These are phyloP conservation scores for Aciculosporium take DNA, from an alignment of 2,329 filamentous ascomycete species.

Conservation along the genomic window DNA sequence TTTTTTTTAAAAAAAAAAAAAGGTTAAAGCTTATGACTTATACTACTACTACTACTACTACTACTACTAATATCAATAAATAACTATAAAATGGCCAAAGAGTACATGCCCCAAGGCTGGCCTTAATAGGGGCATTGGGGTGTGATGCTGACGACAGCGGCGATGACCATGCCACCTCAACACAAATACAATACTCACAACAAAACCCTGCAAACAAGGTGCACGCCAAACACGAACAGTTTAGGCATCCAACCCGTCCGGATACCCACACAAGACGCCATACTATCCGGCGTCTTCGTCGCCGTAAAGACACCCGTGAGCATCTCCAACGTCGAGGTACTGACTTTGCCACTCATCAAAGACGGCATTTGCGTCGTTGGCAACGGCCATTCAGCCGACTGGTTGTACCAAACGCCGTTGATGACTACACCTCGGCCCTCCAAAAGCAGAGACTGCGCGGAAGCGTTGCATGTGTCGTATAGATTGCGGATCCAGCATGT, in stretches of 20 bases:
- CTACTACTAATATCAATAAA: too few species aligned
- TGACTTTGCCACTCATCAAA: slow-evolving; percentile 9
- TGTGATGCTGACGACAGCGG: too few species aligned
- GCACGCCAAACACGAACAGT: not conserved
- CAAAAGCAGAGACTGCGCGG: slow-evolving; percentile 34
- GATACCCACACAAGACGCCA: not conserved
- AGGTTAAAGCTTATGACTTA: too few species aligned
- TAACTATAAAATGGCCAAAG: too few species aligned
- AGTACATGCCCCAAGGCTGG: too few species aligned
- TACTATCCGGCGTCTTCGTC: slow-evolving; percentile 16
- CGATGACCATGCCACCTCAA: too few species aligned
- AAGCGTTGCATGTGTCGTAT: slow-evolving; percentile 33
- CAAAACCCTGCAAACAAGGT: not conserved
- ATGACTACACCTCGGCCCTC: slow-evolving; percentile 39
- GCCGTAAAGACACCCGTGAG: slow-evolving; percentile 23
- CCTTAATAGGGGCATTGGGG: too few species aligned
- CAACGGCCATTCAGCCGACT: slow-evolving; percentile 27
- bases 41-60: too few species aligned
- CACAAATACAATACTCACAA: too few species aligned
- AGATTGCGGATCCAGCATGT: slow-evolving; percentile 48
- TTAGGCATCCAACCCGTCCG: not conserved
- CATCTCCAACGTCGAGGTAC: slow-evolving; percentile 10
- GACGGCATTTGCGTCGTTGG: slow-evolving; percentile 13
- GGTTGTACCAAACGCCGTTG: slow-evolving; percentile 41
- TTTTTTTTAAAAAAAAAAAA: too few species aligned